These are phyloP conservation scores for Suillus subluteus DNA, from an alignment of 768 basidiomycete species.

Conservation along the genomic window DNA sequence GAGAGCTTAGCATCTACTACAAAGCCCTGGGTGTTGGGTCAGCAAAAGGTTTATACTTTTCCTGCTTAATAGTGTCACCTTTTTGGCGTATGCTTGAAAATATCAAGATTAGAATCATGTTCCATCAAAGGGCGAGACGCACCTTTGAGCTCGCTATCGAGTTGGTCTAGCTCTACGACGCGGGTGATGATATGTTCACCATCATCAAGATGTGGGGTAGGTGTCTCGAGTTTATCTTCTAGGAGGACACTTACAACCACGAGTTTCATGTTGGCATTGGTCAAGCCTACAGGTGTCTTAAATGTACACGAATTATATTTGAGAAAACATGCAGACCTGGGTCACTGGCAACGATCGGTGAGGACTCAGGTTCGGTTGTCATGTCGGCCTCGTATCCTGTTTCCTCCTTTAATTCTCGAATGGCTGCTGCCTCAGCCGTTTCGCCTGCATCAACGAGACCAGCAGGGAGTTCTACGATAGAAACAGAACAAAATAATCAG, in stretches of 20 bases:
- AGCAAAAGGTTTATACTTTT: slow-evolving; percentile 8
- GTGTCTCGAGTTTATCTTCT: slow-evolving; percentile 66
- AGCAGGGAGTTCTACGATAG: slow-evolving; percentile 55
- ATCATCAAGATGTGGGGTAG: slow-evolving; percentile 76
- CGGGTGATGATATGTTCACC: slow-evolving; percentile 84
- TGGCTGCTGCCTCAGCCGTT: slow-evolving; percentile 75
- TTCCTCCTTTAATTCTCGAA: slow-evolving; percentile 91
- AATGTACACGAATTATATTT: background rate
- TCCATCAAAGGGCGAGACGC: slow-evolving; percentile 21
- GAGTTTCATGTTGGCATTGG: slow-evolving; percentile 91
- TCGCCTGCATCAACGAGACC: slow-evolving; percentile 88
- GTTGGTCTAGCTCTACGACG: slow-evolving; percentile 67
- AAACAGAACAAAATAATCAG: background rate
- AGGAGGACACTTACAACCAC: slow-evolving; percentile 73
- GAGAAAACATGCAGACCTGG: slow-evolving; percentile 53
- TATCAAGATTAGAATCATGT: background rate
- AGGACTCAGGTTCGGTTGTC: slow-evolving; percentile 58
- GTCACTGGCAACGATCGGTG: slow-evolving; percentile 66
- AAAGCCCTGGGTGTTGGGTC: slow-evolving; percentile 45
- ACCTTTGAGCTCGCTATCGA: slow-evolving; percentile 72
- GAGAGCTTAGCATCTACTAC: slow-evolving; percentile 77
- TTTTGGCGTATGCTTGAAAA: slow-evolving; percentile 57
- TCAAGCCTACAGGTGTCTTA: slow-evolving; percentile 67
- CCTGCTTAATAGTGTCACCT: slow-evolving; percentile 41
- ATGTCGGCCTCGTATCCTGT: slow-evolving; percentile 78